Evolutionary conservation across 371 early-diverging fungal species (phyloP).

Genomic region (Mucor saturninus): DNA sequence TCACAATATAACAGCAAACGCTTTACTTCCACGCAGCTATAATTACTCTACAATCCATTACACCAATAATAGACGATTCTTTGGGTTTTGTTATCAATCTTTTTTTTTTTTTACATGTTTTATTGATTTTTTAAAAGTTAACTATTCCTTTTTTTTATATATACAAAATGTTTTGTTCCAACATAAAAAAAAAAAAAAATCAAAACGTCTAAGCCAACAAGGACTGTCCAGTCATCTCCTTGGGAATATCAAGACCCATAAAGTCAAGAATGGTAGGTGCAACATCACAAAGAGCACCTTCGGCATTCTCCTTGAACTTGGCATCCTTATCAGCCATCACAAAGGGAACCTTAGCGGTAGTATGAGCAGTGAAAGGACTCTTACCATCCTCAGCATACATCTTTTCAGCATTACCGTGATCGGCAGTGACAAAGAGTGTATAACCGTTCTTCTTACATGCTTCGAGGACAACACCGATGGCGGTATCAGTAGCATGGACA

Average conservation of each 20-base stretch:
- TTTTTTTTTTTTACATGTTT: too few relatives aligned
- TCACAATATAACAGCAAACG: too few relatives aligned
- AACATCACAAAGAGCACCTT: slow-evolving; percentile 94
- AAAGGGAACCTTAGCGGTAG: slow-evolving; percentile 93
- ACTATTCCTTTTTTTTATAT: not conserved
- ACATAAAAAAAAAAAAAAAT: too few relatives aligned
- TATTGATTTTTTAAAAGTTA: not conserved
- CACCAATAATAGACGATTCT: too few relatives aligned
- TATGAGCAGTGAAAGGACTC: slow-evolving; percentile 96
- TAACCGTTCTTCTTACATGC: slow-evolving; percentile 92
- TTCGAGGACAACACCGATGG: slow-evolving; percentile 93
- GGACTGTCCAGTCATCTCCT: slow-evolving; percentile 94
- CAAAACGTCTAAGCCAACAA: slow-evolving; percentile 35
- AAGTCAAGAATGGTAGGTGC: slow-evolving; percentile 97
- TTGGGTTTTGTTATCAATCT: too few relatives aligned
- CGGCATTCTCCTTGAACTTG: slow-evolving; percentile 57
- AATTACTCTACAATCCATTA: too few relatives aligned
- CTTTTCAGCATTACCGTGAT: slow-evolving; percentile 99
- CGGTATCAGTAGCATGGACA: slow-evolving; percentile 93
- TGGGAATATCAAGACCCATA: slow-evolving; percentile 93
- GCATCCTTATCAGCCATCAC: slow-evolving; percentile 73
- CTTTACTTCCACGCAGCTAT: too few relatives aligned
- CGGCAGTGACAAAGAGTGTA: slow-evolving; percentile 96
- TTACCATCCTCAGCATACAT: slow-evolving; percentile 91
- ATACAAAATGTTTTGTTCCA: too few relatives aligned